Conservation (phyloP, 441 rosid species). For the Omphalea diandra region DNA sequence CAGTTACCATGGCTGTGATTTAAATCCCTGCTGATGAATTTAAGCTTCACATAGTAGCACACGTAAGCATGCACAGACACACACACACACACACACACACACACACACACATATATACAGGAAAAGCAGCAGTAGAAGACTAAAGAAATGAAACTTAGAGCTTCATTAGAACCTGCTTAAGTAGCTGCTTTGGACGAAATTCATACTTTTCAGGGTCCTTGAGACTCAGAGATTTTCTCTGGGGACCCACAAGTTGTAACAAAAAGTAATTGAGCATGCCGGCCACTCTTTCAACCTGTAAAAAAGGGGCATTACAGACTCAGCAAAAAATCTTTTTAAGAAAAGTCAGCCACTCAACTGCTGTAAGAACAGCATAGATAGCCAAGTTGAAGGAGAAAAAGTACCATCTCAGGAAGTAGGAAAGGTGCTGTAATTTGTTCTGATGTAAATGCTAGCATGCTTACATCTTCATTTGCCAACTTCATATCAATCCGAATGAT, state of each 20-base stretch:
- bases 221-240: constrained; percentile 83
- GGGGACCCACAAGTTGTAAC: constrained; percentile 98
- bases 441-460: constrained; percentile 90
- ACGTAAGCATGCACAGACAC: too few relatives aligned
- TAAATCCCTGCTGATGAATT: too few relatives aligned
- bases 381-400: constrained; percentile 9
- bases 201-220: constrained; percentile 98
- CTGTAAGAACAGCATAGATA: background rate
- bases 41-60: too few relatives aligned
- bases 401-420: constrained; percentile 99
- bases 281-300: constrained; percentile 96
- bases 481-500: constrained; percentile 94
- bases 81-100: too few relatives aligned
- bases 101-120: background rate
- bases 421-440: constrained; percentile 96
- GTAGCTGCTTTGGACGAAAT: constrained; percentile 91
- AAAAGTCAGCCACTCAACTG: background rate
- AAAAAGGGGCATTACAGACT: background rate
- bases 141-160: background rate
- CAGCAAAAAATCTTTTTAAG: background rate
- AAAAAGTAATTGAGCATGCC: constrained; percentile 97
- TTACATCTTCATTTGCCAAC: constrained; percentile 98
- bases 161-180: constrained; percentile 70
- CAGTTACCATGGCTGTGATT: too few relatives aligned
- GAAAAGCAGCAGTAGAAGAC: background rate